Base-by-base conservation (phyloP, 352 stramenopile genomes). In the Globisporangium mamillatum region DNA sequence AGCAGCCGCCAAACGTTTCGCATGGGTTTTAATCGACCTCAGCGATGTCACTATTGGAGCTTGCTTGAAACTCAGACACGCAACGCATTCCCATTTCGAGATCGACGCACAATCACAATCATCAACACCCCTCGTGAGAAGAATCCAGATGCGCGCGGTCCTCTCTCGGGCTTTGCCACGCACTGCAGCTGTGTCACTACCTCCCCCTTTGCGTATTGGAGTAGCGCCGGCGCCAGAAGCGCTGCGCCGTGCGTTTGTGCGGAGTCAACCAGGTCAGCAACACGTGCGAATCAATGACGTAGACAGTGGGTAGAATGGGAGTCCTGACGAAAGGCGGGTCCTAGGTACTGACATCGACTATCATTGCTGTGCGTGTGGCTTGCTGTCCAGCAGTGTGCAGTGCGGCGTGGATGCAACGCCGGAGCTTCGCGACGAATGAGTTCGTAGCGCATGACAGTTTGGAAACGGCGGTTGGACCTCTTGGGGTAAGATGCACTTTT, bases 351-450 rank as follows among this genome's bases (percentile, higher is more conserved):
- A 61, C 27, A 27, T 36, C 18, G 27, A 14, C 24, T 38, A 34
- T 60, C 4, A 14, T 16, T 63, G 29, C 44, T 65, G 24, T 65
- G 7, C 20, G 10, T 38, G 18, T 57, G 44, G 18, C 18, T 65
- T 56, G 20, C 9, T 10, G 24, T n/a, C 1, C 29, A 66, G 60
- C 12, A 8, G 38, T 27, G 12, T 59, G 27, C 50, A 50, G 12
- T 24, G 24, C 44, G 57, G 2, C 20, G 12, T 58, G 62, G 62
- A 32, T 34, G 25, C 67, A 48, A 25, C 53, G 24, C 10, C 67
- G 67, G 6, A n/a, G 56, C 44, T 70, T 73, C 61, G 74, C 74
- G 62, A 74, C 71, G 34, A 78, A 78, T 29, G 71, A 78, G 32
- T 76, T 78, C 20, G 41, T 74, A 18, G 20, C 36, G 3, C 38